A percentile compares a stretch with the other conserved stretches of the same genome.
These are phyloP conservation scores for Euphorbia neoarborescens DNA, from an alignment of 441 rosid species.

Conservation along the genomic window DNA sequence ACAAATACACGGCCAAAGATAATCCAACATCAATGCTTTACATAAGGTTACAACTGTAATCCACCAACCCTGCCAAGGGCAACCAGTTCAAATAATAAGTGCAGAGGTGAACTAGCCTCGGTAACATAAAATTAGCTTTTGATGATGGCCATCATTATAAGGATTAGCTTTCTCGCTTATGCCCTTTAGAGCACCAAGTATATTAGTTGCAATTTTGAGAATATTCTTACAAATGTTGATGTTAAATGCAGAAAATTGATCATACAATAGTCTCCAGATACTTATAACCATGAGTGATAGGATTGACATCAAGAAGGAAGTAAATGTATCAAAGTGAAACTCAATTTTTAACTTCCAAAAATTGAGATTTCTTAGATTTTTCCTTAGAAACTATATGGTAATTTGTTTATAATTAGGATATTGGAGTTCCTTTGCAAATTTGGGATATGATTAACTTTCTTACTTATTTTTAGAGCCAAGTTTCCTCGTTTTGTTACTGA, in stretches of 20 bases:
- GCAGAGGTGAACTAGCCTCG: neutral
- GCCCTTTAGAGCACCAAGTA: neutral
- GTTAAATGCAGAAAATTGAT: neutral
- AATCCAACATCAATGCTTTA: neutral
- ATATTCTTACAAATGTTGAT: neutral
- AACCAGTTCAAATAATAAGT: neutral
- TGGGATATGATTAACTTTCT: neutral
- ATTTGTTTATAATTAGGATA: neutral
- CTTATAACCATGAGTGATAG: neutral
- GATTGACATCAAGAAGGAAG: neutral
- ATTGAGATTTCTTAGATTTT: neutral
- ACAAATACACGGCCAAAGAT: neutral
- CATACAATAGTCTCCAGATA: neutral
- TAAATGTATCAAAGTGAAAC: neutral
- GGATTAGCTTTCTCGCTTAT: neutral
- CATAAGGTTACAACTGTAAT: neutral
- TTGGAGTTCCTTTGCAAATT: neutral
- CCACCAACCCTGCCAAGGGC: neutral
- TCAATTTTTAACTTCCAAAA: neutral
- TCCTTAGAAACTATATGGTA: neutral
- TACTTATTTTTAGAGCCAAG: neutral
- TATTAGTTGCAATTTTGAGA: neutral
- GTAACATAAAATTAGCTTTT: neutral
- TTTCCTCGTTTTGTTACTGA: neutral
- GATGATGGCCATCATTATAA: neutral